Base-by-base conservation (phyloP, 768 basidiomycete genomes). In the Leccinum barrowsii region DNA sequence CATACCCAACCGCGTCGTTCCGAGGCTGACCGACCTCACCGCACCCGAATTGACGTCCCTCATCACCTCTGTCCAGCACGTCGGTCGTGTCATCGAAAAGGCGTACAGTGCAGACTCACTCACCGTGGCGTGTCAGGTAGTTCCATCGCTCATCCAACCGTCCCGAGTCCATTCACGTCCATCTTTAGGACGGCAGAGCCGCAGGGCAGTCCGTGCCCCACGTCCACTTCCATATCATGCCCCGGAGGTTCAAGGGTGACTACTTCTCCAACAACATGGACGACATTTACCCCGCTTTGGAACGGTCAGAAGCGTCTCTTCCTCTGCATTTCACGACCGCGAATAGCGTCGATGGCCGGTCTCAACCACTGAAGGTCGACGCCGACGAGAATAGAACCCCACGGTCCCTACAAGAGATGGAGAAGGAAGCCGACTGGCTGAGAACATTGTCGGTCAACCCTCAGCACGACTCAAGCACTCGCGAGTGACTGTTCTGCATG, bases 191-290 rank as follows among this genome's bases (percentile, higher is more conserved):
- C 67, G 94, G 95, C 12, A 81, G 80, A 60, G 90, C 89, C 13
- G 90, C 94, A 1, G 94, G 94, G 0, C 87, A 89, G 73, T 82
- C 81, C 5, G 63, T 76, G 46, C 69, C 73, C 15, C 97, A 98
- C 68, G 92, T 98, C n/a, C 97, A 99, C 73, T 89, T 97, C 64
- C 97, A 99, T 70, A 74, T 98, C 28, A 75, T 99, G 5, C 97
- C 97, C 21, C 85, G 96, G 2, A 86, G 86, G 67, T 75, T 80
- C 32, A 77, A 76, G 50, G 87, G 86, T 11, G 90, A 92, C 72
- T 76, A 73, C 21, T 92, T 90, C 68, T 77, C 82, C 19, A 75
- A 70, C 12, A 75, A 75, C 55, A 88, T 85, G 65, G 89, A 92
- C 70, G 83, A 83, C n/a, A 72, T 93, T 44, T 92, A 97, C 73